Percentiles rank a stretch among this genome's conserved stretches.
These are phyloP conservation scores for Bimuria novae-zelandiae DNA, from an alignment of 2,329 filamentous ascomycete species.

Conservation along the genomic window DNA sequence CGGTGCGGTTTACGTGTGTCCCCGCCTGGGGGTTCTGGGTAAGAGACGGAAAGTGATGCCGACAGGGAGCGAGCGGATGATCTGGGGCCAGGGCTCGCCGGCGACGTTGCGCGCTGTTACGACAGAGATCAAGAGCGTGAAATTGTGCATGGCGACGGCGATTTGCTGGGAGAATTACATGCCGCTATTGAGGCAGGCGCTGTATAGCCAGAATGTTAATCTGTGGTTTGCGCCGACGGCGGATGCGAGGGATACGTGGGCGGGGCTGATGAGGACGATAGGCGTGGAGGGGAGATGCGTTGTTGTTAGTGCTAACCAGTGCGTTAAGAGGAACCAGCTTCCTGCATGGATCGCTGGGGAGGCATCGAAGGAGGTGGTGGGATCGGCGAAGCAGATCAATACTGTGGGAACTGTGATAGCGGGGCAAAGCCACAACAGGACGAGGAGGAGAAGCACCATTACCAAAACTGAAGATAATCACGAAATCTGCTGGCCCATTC, in stretches of 20 bases:
- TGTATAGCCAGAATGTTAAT: constrained; percentile 91
- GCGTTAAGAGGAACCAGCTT: constrained; percentile 63
- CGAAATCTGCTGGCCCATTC: constrained; percentile 52
- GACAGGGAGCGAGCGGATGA: constrained; percentile 79
- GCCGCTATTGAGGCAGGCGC: constrained; percentile 79
- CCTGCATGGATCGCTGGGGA: constrained; percentile 59
- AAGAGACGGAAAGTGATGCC: constrained; percentile 95
- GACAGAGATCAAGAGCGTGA: constrained; percentile 77
- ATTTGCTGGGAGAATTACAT: constrained; percentile 99
- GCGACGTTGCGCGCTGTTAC: constrained; percentile 78
- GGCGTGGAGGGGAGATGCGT: constrained; percentile 83
- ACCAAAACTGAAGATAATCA: constrained; percentile 50
- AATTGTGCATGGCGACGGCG: constrained; percentile 79
- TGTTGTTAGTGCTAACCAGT: constrained; percentile 86
- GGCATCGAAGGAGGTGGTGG: neutral
- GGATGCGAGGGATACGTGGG: constrained; percentile 82
- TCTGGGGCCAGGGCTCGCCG: constrained; percentile 87
- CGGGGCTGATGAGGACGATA: constrained; percentile 78
- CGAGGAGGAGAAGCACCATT: constrained; percentile 47
- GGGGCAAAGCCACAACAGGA: constrained; percentile 12
- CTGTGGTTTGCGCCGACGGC: constrained; percentile 90
- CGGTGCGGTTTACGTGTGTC: constrained; percentile 79
- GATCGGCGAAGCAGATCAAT: neutral
- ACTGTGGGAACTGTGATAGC: constrained; percentile 1
- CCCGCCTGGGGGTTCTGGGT: constrained; percentile 71